Evolutionary conservation across 495 filamentous ascomycete species (phyloP), one percentile per base, ranked within the genome.

Genomic region (Melanomma pulvis-pyrius): DNA sequence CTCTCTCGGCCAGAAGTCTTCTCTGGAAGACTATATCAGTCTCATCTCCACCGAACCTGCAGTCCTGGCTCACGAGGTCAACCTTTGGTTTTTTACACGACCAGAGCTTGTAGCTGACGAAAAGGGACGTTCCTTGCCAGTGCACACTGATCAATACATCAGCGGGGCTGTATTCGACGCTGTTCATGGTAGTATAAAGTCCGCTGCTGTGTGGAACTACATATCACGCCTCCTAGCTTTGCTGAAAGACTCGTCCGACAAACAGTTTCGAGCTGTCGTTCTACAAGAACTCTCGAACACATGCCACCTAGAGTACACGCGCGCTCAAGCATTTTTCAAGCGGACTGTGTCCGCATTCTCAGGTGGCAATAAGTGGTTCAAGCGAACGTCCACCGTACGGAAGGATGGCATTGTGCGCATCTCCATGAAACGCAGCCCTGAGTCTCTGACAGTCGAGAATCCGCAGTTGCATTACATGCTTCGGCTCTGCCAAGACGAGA

Each of bases 81-180:
- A 76, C 19, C 30, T 63, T 15, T 76, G 72, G 69, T 76, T 75
- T 44, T 72, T 69, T 26, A 78, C 61, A 58, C 65, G 69, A 1
- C 78, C 76, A 0, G 76, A 79, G 47, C 59, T 77, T 0, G 55
- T 80, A 15, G 44, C 66, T 19, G 78, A 80, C 54, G 74, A 78
- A 22, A 75, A 74, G 41, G 77, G 75, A 8, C 71, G 68, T 12
- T 26, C 1, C 9, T 25, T 77, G 7, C 74, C 75, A 0, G 52
- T 63, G 0, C 25, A 71, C 17, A 73, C 71, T 6, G 70, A 78
- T 72, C 74, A 71, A 21, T 75, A 74, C 34, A 75, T 77, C 53
- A 76, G 72, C 50, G 58, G 41, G 22, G 68, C 75, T 8, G 19
- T 79, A 2, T 72, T 82, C 11, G 76, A 80, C 21, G 61, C 65